A percentile compares a stretch with the other conserved stretches of the same genome.
Evolutionary conservation across 495 filamentous ascomycete species (phyloP).

Genomic region (Penicillium alfredii): DNA sequence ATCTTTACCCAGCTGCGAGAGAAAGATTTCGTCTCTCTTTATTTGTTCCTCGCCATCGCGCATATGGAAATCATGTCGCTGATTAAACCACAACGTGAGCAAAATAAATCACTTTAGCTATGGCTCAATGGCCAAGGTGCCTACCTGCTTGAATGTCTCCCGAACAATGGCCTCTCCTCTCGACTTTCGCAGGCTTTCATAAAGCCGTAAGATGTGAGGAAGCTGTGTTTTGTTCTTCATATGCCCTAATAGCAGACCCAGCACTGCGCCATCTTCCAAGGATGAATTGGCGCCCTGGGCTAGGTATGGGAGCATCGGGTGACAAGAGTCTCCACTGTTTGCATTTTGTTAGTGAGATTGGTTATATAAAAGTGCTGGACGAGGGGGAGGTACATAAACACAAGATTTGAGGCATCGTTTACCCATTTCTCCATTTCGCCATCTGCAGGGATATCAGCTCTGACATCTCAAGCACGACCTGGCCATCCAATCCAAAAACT

Average conservation of each 20-base stretch:
- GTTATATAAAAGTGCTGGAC: too few species aligned
- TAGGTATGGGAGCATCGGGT: slow-evolving; percentile 64
- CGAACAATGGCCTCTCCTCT: slow-evolving; percentile 52
- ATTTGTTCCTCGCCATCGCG: slow-evolving; percentile 50
- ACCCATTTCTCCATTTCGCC: slow-evolving; percentile 35
- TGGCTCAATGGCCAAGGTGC: background rate
- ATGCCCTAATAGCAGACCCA: slow-evolving; percentile 39
- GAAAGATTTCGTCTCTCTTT: slow-evolving; percentile 44
- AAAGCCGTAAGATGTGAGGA: slow-evolving; percentile 44
- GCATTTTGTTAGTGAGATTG: too few species aligned
- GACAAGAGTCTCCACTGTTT: slow-evolving; percentile 57
- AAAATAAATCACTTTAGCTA: background rate
- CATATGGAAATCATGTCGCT: slow-evolving; percentile 57
- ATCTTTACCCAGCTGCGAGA: slow-evolving; percentile 36
- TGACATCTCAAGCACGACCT: background rate
- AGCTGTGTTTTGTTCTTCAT: slow-evolving; percentile 38
- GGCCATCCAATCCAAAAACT: slow-evolving; percentile 2
- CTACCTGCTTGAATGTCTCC: slow-evolving; percentile 42
- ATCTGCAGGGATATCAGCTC: slow-evolving; percentile 16
- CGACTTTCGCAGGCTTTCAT: slow-evolving; percentile 56
- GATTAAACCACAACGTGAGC: slow-evolving; percentile 11
- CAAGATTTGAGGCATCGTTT: slow-evolving; percentile 32
- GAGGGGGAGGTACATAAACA: slow-evolving; percentile 25
- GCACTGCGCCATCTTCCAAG: slow-evolving; percentile 48
- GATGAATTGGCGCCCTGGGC: slow-evolving; percentile 52